A percentile compares a stretch with the other conserved stretches of the same genome.
Conservation (phyloP, 2,329 filamentous ascomycete species). For the Nannizzia gypsea region DNA sequence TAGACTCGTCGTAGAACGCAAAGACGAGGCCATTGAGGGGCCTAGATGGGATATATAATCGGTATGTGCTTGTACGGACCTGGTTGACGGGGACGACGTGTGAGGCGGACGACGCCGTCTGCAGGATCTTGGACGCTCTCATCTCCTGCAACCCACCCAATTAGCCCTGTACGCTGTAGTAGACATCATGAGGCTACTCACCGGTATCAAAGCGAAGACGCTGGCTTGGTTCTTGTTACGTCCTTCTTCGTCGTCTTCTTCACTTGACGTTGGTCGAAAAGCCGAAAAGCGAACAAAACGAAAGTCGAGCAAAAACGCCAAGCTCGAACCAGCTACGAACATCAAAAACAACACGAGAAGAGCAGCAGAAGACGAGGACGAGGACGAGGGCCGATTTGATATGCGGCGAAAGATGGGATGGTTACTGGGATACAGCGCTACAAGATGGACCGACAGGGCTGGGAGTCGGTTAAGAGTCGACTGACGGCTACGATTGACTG, state of each 20-base stretch:
- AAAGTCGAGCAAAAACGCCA: background rate
- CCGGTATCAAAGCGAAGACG: background rate
- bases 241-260: background rate
- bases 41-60: background rate
- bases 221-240: background rate
- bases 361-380: background rate
- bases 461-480: no score
- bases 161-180: background rate
- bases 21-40: background rate
- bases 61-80: slow-evolving; percentile 18
- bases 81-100: slow-evolving; percentile 28
- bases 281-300: background rate
- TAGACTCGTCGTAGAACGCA: background rate
- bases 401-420: no score
- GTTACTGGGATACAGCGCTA: no score
- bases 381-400: background rate
- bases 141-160: slow-evolving; percentile 4
- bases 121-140: slow-evolving; percentile 22
- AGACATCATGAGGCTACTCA: background rate
- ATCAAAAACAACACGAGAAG: background rate
- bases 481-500: no score
- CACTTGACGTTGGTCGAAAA: background rate
- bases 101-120: slow-evolving; percentile 30
- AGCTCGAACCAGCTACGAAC: background rate
- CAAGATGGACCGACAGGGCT: no score